Percentiles rank a stretch among this genome's conserved stretches.
These are phyloP conservation scores for Zancudomyces culisetae DNA, from an alignment of 371 early-diverging fungal genomes.

Conservation along the genomic window DNA sequence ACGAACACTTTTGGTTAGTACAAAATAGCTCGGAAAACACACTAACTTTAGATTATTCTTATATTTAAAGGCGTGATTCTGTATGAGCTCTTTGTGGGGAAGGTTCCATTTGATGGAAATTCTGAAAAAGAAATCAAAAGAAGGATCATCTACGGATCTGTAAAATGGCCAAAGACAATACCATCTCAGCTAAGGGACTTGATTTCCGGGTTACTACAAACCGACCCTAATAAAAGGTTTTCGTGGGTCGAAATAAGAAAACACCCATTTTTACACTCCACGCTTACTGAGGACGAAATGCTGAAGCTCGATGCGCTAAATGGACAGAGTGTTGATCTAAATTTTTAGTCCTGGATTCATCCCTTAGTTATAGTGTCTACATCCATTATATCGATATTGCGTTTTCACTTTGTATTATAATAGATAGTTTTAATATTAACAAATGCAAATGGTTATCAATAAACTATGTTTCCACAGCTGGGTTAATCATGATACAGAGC, in stretches of 20 bases:
- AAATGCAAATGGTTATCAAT: too few relatives aligned
- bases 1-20: too few relatives aligned
- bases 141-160: constrained; percentile 16
- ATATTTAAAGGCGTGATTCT: constrained; percentile 12
- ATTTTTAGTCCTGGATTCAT: too few relatives aligned
- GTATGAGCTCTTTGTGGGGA: constrained; percentile 23
- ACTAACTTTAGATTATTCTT: too few relatives aligned
- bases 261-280: constrained; percentile 12
- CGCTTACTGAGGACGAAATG: neutral
- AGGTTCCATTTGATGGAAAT: constrained; percentile 18
- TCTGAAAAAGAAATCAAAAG: constrained; percentile 18
- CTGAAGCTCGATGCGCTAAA: neutral
- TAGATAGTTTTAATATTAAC: too few relatives aligned
- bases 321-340: neutral
- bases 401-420: too few relatives aligned
- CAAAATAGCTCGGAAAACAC: too few relatives aligned
- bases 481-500: too few relatives aligned
- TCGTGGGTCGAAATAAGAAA: constrained; percentile 12
- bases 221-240: constrained; percentile 10
- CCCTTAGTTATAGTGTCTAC: too few relatives aligned
- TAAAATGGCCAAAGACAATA: constrained; percentile 20
- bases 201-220: constrained; percentile 10
- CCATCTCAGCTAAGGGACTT: constrained; percentile 15
- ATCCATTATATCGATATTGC: too few relatives aligned
- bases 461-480: too few relatives aligned